Evolutionary conservation across 2,329 filamentous ascomycete species (phyloP), one percentile per base, ranked within the genome.

Genomic region (Ophiosphaerella korrae): DNA sequence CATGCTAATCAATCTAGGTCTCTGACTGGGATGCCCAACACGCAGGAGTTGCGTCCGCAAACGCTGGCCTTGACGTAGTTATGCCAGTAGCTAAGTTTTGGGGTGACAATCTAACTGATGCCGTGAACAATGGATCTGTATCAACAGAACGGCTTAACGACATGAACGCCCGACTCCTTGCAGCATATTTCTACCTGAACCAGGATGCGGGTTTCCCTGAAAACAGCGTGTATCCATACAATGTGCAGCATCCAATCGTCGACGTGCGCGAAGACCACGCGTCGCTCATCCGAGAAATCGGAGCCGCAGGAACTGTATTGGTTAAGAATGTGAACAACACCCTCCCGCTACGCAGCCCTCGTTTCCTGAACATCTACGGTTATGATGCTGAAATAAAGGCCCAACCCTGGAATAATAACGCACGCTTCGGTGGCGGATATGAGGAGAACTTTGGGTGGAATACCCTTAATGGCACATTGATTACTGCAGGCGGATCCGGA

Each of bases 291-390:
- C 67, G 75, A n/a, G 68, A 76, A 40, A 68, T 76, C 36, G 75
- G 73, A 29, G 68, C 71, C 12, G 75, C 72, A 4, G 74, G 74
- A 1, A 74, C 67, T 26, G 73, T 76, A 3, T 53, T 76, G 8
- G 62, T 81, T 6, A 82, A 82, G 61, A 84, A 84, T 45, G 63
- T 80, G 18, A 80, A 83, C 43, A 77, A 84, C 5, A 77, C 78
- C 0, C 53, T 85, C 3, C 82, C 82, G 0, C 67, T 84, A 2
- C 63, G 79, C 14, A 78, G 78, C 21, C 72, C 74, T 5, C 64
- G 66, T 4, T 74, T 70, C 48, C 51, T 76, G 7, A 69, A 65
- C 39, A 63, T 77, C 18, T 75, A 74, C 45, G 74, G 74, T 4
- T 75, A 75, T 31, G 74, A 76, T 47, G 74, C 74, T 2, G 63